phyloP scores from a whole-genome alignment of 108 stramenopile genomes.

The Conticribra weissflogii region DNA sequence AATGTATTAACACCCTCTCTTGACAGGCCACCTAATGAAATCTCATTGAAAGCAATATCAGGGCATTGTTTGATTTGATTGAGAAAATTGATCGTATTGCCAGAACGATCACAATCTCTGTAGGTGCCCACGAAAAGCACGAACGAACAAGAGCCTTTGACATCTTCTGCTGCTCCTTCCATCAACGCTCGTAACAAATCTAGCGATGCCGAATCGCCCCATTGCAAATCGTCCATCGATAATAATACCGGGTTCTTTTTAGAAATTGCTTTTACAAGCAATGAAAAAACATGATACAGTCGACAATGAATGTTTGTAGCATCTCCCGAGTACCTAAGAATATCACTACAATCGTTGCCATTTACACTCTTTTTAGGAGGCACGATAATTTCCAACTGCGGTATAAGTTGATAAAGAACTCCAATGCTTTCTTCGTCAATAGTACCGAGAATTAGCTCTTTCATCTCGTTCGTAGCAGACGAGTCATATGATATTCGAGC shows the following conservation, averaged over 20 bases:
- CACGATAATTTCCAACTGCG: slow-evolving; percentile 10
- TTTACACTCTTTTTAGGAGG: background rate
- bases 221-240: slow-evolving; percentile 12
- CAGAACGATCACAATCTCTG: background rate
- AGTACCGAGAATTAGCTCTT: background rate
- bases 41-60: slow-evolving; percentile 1
- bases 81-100: background rate
- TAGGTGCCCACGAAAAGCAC: slow-evolving; percentile 8
- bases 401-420: background rate
- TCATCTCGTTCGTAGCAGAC: background rate
- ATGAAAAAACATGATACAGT: background rate
- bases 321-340: background rate
- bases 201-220: slow-evolving; percentile 6
- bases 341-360: background rate
- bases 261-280: slow-evolving; percentile 14
- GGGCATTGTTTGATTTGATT: background rate
- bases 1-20: slow-evolving; percentile 16
- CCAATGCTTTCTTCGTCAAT: slow-evolving; percentile 4
- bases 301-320: background rate
- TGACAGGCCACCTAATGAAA: background rate
- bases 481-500: background rate
- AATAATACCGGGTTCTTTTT: background rate
- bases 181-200: slow-evolving; percentile 20
- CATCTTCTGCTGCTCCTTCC: slow-evolving; percentile 1
- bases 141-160: background rate